These are phyloP conservation scores for Cubamyces lactineus DNA, from an alignment of 768 basidiomycete species.

Conservation along the genomic window DNA sequence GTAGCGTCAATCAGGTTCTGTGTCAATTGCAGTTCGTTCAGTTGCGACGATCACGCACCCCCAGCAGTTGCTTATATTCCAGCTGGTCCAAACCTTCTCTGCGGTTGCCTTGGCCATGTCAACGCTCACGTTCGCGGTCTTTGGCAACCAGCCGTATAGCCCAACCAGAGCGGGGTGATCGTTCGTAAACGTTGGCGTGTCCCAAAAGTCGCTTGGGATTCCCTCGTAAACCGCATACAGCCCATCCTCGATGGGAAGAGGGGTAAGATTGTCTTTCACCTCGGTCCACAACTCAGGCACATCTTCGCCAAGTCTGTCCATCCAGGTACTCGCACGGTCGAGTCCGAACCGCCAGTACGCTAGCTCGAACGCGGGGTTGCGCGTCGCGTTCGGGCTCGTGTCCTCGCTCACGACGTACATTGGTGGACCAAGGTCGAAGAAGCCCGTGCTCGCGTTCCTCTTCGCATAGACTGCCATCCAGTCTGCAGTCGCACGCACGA, in stretches of 20 bases:
- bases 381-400: slow-evolving; percentile 55
- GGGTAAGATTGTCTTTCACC: slow-evolving; percentile 50
- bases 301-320: slow-evolving; percentile 45
- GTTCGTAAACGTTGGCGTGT: slow-evolving; percentile 51
- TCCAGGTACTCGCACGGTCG: slow-evolving; percentile 52
- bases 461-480: slow-evolving; percentile 64
- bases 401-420: slow-evolving; percentile 61
- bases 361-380: slow-evolving; percentile 61
- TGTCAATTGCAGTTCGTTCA: neutral
- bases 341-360: slow-evolving; percentile 61
- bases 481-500: slow-evolving; percentile 57
- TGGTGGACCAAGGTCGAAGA: slow-evolving; percentile 62
- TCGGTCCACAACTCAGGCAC: slow-evolving; percentile 47
- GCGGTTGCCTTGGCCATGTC: slow-evolving; percentile 51
- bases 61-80: slow-evolving; percentile 60
- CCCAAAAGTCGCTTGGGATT: slow-evolving; percentile 55
- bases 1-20: neutral
- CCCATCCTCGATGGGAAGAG: slow-evolving; percentile 54
- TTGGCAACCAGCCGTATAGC: slow-evolving; percentile 60
- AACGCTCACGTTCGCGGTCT: slow-evolving; percentile 49
- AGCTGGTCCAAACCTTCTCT: slow-evolving; percentile 55
- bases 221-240: slow-evolving; percentile 61
- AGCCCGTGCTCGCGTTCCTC: slow-evolving; percentile 48
- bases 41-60: slow-evolving; percentile 40
- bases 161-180: slow-evolving; percentile 63